Conservation (phyloP, 2,329 filamentous ascomycete species). For the Aspergillus fijiensis region DNA sequence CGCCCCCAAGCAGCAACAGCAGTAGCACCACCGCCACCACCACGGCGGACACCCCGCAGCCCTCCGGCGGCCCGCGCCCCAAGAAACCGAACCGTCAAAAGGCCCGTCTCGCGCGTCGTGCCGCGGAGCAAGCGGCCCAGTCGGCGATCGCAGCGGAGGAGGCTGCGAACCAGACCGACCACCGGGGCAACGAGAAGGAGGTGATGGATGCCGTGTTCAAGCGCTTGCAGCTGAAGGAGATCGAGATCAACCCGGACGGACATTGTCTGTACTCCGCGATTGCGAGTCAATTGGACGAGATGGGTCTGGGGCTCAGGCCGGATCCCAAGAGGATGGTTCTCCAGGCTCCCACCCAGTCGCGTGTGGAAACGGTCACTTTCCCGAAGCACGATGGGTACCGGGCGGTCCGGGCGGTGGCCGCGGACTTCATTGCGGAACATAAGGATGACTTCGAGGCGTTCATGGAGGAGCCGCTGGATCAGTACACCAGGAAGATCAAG, state of each 20-base stretch:
- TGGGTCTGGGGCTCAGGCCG: constrained; percentile 41
- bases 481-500: constrained; percentile 72
- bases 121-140: constrained; percentile 75
- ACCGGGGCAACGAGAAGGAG: constrained; percentile 66
- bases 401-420: constrained; percentile 67
- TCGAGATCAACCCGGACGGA: constrained; percentile 82
- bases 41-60: constrained; percentile 9
- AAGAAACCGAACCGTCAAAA: constrained; percentile 91
- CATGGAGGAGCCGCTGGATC: constrained; percentile 73
- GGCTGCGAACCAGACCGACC: constrained; percentile 71
- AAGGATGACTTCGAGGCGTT: constrained; percentile 82
- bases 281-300: constrained; percentile 72
- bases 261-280: constrained; percentile 94
- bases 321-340: constrained; percentile 37
- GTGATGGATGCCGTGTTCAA: constrained; percentile 69
- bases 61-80: constrained; percentile 20
- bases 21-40: background rate
- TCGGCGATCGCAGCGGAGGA: constrained; percentile 70
- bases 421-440: constrained; percentile 72
- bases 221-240: constrained; percentile 65
- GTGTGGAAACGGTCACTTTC: constrained; percentile 33
- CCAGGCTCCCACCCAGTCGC: constrained; percentile 30
- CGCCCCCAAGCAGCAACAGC: constrained; percentile 6
- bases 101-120: constrained; percentile 82
- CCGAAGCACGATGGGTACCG: constrained; percentile 58